phyloP scores from a whole-genome alignment of 202 grass and related monocot species.

The Elaeis oleifera region DNA sequence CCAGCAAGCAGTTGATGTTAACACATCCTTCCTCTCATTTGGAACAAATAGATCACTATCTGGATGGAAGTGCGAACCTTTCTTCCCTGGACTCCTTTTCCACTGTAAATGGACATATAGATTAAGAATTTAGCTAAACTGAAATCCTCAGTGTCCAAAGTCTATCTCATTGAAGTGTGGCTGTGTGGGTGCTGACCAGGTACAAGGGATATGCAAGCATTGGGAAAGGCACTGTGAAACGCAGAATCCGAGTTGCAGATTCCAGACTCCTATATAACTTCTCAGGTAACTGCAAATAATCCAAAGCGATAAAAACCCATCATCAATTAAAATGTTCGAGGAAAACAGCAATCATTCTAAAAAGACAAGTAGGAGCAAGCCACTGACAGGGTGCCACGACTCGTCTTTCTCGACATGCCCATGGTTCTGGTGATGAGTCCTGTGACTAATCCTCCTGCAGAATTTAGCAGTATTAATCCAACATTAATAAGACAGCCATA shows the following conservation, averaged over 20 bases:
- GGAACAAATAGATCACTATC: conserved; percentile 66
- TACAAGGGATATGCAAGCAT: conserved; percentile 93
- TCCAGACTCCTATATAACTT: conserved; percentile 72
- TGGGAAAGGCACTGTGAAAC: conserved; percentile 81
- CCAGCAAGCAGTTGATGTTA: conserved; percentile 74
- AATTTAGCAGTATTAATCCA: conserved; percentile 17
- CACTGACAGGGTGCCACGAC: conserved; percentile 90
- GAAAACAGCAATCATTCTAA: background rate
- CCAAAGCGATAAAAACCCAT: conserved; percentile 22
- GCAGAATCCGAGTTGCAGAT: conserved; percentile 37
- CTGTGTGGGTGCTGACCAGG: conserved; percentile 47
- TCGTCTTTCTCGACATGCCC: conserved; percentile 97
- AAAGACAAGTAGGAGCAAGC: background rate
- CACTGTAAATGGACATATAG: conserved; percentile 37
- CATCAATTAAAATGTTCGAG: conserved; percentile 13
- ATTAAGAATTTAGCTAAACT: background rate
- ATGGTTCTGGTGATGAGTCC: conserved; percentile 94
- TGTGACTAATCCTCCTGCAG: conserved; percentile 98
- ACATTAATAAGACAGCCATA: conserved; percentile 9
- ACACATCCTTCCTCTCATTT: conserved; percentile 73
- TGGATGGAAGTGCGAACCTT: conserved; percentile 80
- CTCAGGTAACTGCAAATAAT: conserved; percentile 50
- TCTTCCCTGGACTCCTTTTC: conserved; percentile 70
- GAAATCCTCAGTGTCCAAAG: background rate
- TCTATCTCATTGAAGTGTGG: background rate